Conservation (phyloP, 257 asterid genomes). For the Echites panduratus region DNA sequence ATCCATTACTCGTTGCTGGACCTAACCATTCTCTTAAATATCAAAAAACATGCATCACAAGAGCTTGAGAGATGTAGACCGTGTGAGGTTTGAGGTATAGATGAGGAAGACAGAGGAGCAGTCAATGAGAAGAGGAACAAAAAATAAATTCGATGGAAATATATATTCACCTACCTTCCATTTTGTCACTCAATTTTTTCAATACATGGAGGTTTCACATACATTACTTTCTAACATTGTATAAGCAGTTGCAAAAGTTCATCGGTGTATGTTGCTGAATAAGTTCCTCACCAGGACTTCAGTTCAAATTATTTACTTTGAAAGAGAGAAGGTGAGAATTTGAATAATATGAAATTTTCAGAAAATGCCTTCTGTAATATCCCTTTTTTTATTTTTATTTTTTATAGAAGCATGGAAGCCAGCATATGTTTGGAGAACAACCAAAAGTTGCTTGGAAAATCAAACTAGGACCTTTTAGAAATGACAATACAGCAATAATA, state of each 20-base stretch:
- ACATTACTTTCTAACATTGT: too few relatives aligned
- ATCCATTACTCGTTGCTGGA: neutral
- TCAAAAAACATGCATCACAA: neutral
- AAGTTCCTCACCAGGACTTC: too few relatives aligned
- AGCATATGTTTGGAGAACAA: neutral
- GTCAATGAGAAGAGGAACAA: neutral
- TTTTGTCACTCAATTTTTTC: neutral
- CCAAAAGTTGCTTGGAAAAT: too few relatives aligned
- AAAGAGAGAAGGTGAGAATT: neutral
- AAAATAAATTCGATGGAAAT: too few relatives aligned
- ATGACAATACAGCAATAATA: neutral
- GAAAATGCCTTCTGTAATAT: too few relatives aligned
- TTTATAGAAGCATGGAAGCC: neutral
- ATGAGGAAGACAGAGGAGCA: neutral
- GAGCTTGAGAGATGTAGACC: neutral
- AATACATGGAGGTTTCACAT: neutral
- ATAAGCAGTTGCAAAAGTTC: neutral
- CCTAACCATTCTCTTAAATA: neutral
- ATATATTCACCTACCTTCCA: neutral
- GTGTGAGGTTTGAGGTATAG: neutral
- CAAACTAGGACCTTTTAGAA: neutral
- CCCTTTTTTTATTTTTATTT: too few relatives aligned
- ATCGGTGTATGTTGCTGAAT: neutral
- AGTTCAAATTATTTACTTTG: neutral
- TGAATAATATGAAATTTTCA: too few relatives aligned